phyloP scores from a whole-genome alignment of 106 monocot species.

The Dendrobium officinale region DNA sequence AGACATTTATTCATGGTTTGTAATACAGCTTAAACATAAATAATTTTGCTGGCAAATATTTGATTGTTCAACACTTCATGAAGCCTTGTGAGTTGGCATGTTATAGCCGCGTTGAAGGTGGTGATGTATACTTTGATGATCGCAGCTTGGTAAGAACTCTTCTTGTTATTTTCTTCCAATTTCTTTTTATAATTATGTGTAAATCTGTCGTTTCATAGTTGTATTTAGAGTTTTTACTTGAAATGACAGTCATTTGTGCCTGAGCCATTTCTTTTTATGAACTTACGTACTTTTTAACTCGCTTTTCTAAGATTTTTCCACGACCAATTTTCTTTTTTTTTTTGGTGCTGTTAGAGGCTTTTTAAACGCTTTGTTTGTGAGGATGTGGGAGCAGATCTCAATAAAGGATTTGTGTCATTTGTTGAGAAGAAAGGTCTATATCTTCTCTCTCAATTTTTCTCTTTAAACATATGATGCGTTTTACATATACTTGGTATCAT shows the following conservation, averaged over 20 bases:
- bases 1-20: neutral
- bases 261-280: neutral
- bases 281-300: neutral
- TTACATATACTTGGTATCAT: neutral
- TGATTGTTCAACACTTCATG: constrained; percentile 5
- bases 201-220: neutral
- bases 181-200: neutral
- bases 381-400: constrained; percentile 80
- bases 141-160: constrained; percentile 65
- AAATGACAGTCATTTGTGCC: neutral
- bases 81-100: constrained; percentile 96
- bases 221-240: neutral
- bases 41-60: neutral
- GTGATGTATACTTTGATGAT: constrained; percentile 88
- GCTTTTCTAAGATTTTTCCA: neutral
- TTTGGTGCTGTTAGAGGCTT: constrained; percentile 61
- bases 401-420: constrained; percentile 85
- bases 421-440: constrained; percentile 76
- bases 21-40: neutral
- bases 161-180: neutral
- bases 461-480: neutral
- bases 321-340: neutral
- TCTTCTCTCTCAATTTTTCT: neutral
- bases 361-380: constrained; percentile 83
- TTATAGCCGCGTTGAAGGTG: constrained; percentile 83